phyloP scores from a whole-genome alignment of 1,139 yeast genomes.

The Sporopachydermia cereana region DNA sequence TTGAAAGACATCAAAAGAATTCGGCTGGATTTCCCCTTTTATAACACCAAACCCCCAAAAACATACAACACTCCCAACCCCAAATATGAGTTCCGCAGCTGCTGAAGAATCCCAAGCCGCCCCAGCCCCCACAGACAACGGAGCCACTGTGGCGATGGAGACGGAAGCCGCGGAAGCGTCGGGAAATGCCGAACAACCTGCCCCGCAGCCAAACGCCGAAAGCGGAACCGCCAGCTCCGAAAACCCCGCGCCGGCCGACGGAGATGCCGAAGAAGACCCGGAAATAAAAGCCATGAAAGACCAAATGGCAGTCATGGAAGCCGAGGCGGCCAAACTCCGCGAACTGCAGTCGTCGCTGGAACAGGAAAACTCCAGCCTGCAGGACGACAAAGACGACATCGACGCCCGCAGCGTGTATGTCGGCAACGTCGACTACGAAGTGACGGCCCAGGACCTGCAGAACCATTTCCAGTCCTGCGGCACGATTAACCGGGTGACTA shows the following conservation, averaged over 20 bases:
- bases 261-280: constrained; percentile 8
- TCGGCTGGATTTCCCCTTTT: too few species aligned
- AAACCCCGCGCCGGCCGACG: constrained; percentile 7
- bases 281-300: constrained; percentile 19
- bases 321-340: constrained; percentile 41
- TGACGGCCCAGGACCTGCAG: constrained; percentile 75
- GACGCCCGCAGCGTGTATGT: constrained; percentile 79
- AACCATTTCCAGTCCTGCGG: constrained; percentile 70
- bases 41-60: too few species aligned
- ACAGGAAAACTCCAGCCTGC: constrained; percentile 30
- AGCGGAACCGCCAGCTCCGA: constrained; percentile 10
- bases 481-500: constrained; percentile 72
- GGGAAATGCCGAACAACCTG: constrained; percentile 16
- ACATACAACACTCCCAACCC: too few species aligned
- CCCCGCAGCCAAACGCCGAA: constrained; percentile 13
- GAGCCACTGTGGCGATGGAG: background rate
- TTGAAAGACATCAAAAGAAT: too few species aligned
- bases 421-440: constrained; percentile 74
- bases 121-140: background rate
- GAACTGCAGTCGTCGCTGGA: constrained; percentile 41
- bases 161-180: background rate
- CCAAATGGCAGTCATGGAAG: constrained; percentile 33
- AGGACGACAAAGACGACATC: constrained; percentile 41
- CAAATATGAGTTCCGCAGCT: background rate
- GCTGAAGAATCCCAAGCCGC: background rate